Evolutionary conservation across 176 grass and related monocot species (phyloP).

Genomic region (Bromus sterilis): DNA sequence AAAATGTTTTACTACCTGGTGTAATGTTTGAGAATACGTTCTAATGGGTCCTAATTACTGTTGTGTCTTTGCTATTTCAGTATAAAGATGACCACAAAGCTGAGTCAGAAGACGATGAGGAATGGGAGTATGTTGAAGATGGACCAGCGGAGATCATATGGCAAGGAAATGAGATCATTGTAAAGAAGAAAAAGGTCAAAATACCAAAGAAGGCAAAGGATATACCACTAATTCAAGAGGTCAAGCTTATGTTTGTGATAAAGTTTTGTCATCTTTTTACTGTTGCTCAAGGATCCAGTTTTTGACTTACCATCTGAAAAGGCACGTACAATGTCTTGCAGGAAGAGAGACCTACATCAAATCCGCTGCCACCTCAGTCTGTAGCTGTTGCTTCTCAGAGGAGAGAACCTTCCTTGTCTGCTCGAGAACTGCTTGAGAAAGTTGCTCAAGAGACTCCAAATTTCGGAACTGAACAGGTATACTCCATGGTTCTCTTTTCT

Average conservation of each 20-base stretch:
- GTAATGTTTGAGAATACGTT: background rate
- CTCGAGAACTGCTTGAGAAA: slow-evolving; percentile 77
- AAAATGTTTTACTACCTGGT: background rate
- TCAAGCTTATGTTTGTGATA: slow-evolving; percentile 15
- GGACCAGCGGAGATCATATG: slow-evolving; percentile 88
- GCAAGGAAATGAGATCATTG: slow-evolving; percentile 91
- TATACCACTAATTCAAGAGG: slow-evolving; percentile 40
- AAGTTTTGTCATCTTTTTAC: background rate
- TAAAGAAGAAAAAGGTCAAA: slow-evolving; percentile 96
- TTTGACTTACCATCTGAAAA: slow-evolving; percentile 11
- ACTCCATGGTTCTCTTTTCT: slow-evolving; percentile 3
- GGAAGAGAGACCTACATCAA: slow-evolving; percentile 94
- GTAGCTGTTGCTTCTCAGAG: slow-evolving; percentile 50
- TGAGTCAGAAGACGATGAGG: slow-evolving; percentile 37
- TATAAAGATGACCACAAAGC: slow-evolving; percentile 35
- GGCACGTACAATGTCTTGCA: slow-evolving; percentile 32
- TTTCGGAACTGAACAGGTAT: slow-evolving; percentile 96
- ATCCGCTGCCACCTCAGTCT: slow-evolving; percentile 77
- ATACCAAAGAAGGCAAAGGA: slow-evolving; percentile 52
- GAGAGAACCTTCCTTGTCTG: slow-evolving; percentile 50
- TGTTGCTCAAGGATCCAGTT: background rate
- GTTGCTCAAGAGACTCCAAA: slow-evolving; percentile 94
- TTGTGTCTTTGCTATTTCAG: slow-evolving; percentile 29
- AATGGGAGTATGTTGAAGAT: slow-evolving; percentile 92
- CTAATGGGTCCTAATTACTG: background rate